Percentiles rank a stretch among this genome's conserved stretches.
These are phyloP conservation scores for Prunus padus DNA, from an alignment of 306 rosid genomes.

Conservation along the genomic window DNA sequence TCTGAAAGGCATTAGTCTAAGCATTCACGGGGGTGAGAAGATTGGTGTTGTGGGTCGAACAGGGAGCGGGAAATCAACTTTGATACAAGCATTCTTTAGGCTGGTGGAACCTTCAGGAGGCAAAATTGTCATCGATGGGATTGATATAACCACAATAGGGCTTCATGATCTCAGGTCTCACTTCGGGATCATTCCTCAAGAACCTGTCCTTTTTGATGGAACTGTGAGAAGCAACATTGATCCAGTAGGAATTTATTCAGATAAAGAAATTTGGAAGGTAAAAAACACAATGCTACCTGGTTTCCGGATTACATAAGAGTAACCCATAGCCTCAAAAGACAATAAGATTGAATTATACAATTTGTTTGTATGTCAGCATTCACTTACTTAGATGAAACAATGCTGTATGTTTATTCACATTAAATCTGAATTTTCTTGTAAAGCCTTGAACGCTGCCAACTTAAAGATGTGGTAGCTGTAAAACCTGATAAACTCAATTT, in stretches of 20 bases:
- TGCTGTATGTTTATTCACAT: constrained; percentile 13
- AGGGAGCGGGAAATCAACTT: constrained; percentile 92
- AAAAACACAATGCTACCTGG: not conserved
- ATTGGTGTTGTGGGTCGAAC: constrained; percentile 93
- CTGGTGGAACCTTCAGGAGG: constrained; percentile 95
- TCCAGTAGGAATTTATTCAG: constrained; percentile 65
- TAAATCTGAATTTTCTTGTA: constrained; percentile 20
- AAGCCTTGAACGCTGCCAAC: constrained; percentile 93
- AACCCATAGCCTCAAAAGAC: too few species aligned
- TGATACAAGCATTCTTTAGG: constrained; percentile 90
- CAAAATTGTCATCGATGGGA: constrained; percentile 71
- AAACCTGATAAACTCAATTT: constrained; percentile 80
- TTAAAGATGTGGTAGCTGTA: constrained; percentile 72
- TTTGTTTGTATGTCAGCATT: too few species aligned
- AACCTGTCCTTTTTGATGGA: constrained; percentile 97
- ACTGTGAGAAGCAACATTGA: constrained; percentile 88
- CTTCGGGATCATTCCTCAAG: constrained; percentile 96
- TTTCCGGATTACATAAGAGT: too few species aligned
- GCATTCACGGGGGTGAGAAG: constrained; percentile 86
- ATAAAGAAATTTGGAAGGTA: constrained; percentile 97
- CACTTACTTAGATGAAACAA: not conserved
- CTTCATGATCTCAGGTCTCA: constrained; percentile 95
- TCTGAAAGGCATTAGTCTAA: constrained; percentile 78
- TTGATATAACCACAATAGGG: constrained; percentile 67
- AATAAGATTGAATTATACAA: too few species aligned